Percentiles rank a stretch among this genome's conserved stretches.
phyloP scores from a whole-genome alignment of 2,329 filamentous ascomycete genomes.

The Knufia petricola region DNA sequence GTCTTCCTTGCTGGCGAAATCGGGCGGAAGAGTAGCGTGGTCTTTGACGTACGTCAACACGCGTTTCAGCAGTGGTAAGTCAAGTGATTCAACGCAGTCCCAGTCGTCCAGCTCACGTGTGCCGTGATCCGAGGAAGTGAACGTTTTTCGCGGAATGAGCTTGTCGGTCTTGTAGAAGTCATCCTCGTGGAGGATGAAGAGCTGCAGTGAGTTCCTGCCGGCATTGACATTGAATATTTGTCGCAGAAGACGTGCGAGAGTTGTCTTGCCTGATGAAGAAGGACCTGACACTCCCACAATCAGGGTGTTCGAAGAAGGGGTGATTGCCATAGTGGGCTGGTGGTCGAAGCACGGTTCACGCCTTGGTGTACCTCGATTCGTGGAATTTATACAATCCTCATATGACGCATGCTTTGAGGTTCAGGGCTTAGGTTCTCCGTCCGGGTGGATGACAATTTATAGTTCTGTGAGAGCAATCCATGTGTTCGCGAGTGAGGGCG shows the following conservation, averaged over 20 bases:
- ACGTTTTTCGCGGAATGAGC: conserved; percentile 38
- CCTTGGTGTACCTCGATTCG: no score
- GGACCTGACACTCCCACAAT: conserved; percentile 77
- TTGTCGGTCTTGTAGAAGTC: conserved; percentile 84
- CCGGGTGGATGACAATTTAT: no score
- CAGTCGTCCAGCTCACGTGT: conserved; percentile 62
- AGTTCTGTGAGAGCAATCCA: no score
- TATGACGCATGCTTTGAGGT: no score
- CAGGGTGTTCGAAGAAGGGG: background rate
- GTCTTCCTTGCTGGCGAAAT: conserved; percentile 48
- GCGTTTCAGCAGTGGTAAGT: conserved; percentile 57
- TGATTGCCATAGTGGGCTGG: background rate
- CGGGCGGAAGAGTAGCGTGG: conserved; percentile 44
- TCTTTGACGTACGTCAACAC: conserved; percentile 61
- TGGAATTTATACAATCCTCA: no score
- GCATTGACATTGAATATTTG: conserved; percentile 57
- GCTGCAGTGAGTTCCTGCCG: background rate
- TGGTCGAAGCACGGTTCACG: background rate
- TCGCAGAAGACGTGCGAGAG: conserved; percentile 72
- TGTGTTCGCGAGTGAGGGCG: no score
- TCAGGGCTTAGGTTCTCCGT: no score
- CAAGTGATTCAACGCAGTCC: conserved; percentile 76
- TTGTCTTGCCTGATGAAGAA: conserved; percentile 92
- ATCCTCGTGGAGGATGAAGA: conserved; percentile 83
- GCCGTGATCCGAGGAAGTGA: conserved; percentile 33